phyloP scores from a whole-genome alignment of 129 eudicot genomes.

The Glebionis coronaria region DNA sequence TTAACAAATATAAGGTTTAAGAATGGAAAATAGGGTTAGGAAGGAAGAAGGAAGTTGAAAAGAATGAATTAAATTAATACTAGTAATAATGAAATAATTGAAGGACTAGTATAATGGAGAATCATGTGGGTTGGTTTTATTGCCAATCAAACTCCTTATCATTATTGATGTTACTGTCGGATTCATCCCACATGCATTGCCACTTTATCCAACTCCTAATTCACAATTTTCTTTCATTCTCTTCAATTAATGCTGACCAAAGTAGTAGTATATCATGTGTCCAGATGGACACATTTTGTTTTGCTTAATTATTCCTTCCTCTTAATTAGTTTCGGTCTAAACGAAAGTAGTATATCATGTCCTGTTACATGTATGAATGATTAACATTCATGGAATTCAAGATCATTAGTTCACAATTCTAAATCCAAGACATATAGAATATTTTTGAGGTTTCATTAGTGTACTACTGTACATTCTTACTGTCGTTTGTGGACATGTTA shows the following conservation, averaged over 20 bases:
- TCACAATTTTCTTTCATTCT: conserved; percentile 11
- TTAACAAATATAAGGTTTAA: background rate
- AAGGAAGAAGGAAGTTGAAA: conserved; percentile 12
- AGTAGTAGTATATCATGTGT: background rate
- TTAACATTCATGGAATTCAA: too few relatives aligned
- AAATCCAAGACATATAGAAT: background rate
- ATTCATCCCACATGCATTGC: conserved; percentile 34
- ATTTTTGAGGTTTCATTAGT: background rate
- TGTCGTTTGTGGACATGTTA: too few relatives aligned
- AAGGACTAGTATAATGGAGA: conserved; percentile 24
- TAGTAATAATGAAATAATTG: conserved; percentile 8
- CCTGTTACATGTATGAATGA: too few relatives aligned
- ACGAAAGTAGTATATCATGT: background rate
- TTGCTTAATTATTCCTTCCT: background rate
- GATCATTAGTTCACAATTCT: background rate
- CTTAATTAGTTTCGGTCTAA: background rate
- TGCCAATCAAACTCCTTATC: conserved; percentile 30
- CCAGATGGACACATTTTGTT: background rate
- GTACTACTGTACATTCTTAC: too few relatives aligned
- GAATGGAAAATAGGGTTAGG: background rate
- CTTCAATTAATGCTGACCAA: conserved; percentile 7
- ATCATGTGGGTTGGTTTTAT: conserved; percentile 37
- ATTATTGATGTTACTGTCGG: conserved; percentile 37
- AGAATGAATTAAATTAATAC: background rate
- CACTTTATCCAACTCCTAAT: conserved; percentile 25